Percentiles rank a stretch among this genome's conserved stretches.
Conservation (phyloP, 2,329 filamentous ascomycete species). For the Ilyonectria destructans region DNA sequence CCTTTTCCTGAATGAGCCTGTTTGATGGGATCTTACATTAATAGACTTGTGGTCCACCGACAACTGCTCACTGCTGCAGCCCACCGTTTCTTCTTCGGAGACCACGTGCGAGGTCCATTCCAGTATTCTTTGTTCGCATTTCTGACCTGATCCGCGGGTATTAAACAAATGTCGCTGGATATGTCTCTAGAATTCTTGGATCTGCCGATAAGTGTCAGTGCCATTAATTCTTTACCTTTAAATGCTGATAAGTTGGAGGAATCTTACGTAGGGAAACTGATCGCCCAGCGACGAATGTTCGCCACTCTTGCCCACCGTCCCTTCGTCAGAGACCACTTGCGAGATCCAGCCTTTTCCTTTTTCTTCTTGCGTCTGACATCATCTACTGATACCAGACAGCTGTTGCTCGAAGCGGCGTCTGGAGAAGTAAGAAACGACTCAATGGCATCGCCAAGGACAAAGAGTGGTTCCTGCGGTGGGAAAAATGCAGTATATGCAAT, state of each 20-base stretch:
- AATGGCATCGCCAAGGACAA: conserved; percentile 33
- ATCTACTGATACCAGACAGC: conserved; percentile 17
- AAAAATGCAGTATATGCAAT: conserved; percentile 12
- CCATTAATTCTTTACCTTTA: no score
- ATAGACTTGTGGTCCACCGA: conserved; percentile 17
- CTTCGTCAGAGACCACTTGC: background rate
- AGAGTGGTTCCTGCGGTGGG: conserved; percentile 19
- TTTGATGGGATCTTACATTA: conserved; percentile 4
- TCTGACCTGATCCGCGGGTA: conserved; percentile 9
- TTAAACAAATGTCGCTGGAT: conserved; percentile 20
- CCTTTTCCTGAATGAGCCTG: background rate
- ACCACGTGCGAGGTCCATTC: conserved; percentile 8
- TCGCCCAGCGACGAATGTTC: no score
- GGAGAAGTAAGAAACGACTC: conserved; percentile 19
- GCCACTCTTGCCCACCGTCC: no score
- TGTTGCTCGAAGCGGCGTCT: conserved; percentile 15
- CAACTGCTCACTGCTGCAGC: conserved; percentile 18
- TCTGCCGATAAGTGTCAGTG: no score
- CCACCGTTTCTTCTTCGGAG: background rate
- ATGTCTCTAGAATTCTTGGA: no score
- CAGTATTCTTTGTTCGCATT: background rate
- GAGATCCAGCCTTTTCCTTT: background rate
- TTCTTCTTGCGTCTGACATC: conserved; percentile 8
- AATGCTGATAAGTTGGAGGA: no score
- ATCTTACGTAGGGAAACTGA: no score